Evolutionary conservation across 345 rosid species (phyloP).

Genomic region (Limnanthes douglasii): DNA sequence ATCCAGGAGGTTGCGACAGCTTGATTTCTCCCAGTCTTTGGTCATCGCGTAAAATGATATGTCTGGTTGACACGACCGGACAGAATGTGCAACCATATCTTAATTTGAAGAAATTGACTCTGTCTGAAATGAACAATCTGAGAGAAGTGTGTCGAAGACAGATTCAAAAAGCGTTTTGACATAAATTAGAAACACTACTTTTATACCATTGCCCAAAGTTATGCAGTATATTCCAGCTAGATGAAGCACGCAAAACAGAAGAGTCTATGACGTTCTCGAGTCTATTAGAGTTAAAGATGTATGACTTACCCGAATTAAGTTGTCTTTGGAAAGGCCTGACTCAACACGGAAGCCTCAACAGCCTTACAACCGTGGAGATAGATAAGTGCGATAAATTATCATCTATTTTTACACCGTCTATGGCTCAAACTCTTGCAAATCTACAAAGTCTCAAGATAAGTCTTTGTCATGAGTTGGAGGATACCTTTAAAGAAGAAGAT

Average conservation of each 20-base stretch:
- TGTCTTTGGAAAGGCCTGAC: constrained; percentile 1
- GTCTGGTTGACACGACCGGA: neutral
- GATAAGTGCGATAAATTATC: neutral
- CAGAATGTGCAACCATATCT: neutral
- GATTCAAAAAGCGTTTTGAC: neutral
- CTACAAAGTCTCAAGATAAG: neutral
- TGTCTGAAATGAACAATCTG: neutral
- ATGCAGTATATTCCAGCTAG: constrained; percentile 4
- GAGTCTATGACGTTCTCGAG: neutral
- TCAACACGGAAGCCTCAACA: neutral
- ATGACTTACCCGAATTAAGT: neutral
- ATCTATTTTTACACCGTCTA: neutral
- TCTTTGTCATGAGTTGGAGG: neutral
- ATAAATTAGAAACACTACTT: constrained; percentile 3
- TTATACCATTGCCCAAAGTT: too few relatives aligned
- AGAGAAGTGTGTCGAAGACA: too few relatives aligned
- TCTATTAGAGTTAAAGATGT: neutral
- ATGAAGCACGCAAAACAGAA: neutral
- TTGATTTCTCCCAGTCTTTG: neutral
- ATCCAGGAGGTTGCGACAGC: neutral
- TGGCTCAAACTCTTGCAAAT: constrained; percentile 2
- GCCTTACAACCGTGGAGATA: neutral
- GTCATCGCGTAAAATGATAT: neutral
- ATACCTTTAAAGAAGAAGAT: too few relatives aligned
- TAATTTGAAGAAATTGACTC: constrained; percentile 1